Base-by-base conservation (phyloP, 2,329 filamentous ascomycete species). In the Sclerotinia glacialis region DNA sequence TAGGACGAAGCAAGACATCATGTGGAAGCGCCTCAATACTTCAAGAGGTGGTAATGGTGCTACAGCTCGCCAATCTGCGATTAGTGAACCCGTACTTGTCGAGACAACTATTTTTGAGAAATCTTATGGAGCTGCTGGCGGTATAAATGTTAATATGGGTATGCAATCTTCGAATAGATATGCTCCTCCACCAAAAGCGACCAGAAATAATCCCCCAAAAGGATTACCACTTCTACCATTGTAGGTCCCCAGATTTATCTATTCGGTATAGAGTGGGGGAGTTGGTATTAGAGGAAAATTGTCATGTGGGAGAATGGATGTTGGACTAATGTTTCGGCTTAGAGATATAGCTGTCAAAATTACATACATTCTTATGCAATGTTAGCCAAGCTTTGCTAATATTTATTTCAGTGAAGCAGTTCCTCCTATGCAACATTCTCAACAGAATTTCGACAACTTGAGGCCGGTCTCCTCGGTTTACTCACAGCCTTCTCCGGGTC, bases 381-480 rank as follows among this genome's bases (percentile, higher is more conserved):
- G 34, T 55, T 26, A 64, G 42, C 63, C 49, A 52, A 67, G 37
- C 60, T 58, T 40, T 65, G 61, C 70, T 72, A 70, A 73, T 69
- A 59, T 49, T 54, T 53, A 8, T 46, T 40, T 28, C 60, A 71
- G 70, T 60, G 68, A 72, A 53, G 37, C 69, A 68, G 66, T 66
- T 53, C 67, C 67, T 66, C 68, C 69, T 23, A 55, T 67, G 21
- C 65, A 60, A 64, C 68, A 71, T 67, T 76, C 78, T 21, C 63
- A 40, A 5, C 31, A 52, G 34, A 60, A 65, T 60, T 26, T 46
- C n/a, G 28, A 53, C 44, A 75, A 73, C 64, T 78, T 78, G 69
- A 82, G 83, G 50, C 82, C 83, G n/a, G 71, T 80, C 8, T 89
- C 87, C 42, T 89, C 88, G 21, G 71, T 87, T 56, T 89, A 90